Evolutionary conservation across 768 basidiomycete species (phyloP).

Genomic region (Phaffia tasmanica): DNA sequence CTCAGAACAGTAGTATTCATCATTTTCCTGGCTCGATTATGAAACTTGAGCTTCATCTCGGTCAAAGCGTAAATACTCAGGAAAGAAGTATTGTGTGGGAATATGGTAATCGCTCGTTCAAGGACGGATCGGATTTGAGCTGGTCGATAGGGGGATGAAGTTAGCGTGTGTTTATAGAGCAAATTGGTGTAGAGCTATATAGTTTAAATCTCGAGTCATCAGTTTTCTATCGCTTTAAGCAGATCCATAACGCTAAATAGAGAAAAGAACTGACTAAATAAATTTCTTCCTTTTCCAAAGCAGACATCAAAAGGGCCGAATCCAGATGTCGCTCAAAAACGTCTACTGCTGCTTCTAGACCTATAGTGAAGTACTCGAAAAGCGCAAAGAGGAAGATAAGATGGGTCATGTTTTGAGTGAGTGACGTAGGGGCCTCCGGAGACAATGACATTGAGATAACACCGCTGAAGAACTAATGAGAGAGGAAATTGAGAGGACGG

Average conservation of each 20-base stretch:
- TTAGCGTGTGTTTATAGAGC: slow-evolving; percentile 9
- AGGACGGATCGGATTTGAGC: slow-evolving; percentile 32
- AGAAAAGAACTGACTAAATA: not conserved
- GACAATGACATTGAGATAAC: slow-evolving; percentile 15
- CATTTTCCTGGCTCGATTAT: slow-evolving; percentile 37
- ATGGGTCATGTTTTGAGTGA: slow-evolving; percentile 16
- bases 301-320: not conserved
- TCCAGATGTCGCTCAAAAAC: slow-evolving; percentile 15
- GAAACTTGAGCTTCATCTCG: slow-evolving; percentile 36
- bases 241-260: not conserved
- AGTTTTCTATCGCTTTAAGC: no score
- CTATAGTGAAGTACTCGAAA: slow-evolving; percentile 29
- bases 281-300: slow-evolving; percentile 2
- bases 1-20: slow-evolving; percentile 30
- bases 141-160: slow-evolving; percentile 30
- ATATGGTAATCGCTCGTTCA: slow-evolving; percentile 35
- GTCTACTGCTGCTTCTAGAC: slow-evolving; percentile 30
- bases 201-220: not conserved
- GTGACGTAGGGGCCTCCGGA: slow-evolving; percentile 25
- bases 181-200: slow-evolving; percentile 3
- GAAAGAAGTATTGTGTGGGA: slow-evolving; percentile 40
- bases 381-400: slow-evolving; percentile 30
- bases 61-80: slow-evolving; percentile 36
- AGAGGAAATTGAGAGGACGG: not conserved
- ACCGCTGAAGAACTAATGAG: slow-evolving; percentile 7